Base-by-base conservation (phyloP, 257 asterid genomes). In the Anisodus tanguticus region DNA sequence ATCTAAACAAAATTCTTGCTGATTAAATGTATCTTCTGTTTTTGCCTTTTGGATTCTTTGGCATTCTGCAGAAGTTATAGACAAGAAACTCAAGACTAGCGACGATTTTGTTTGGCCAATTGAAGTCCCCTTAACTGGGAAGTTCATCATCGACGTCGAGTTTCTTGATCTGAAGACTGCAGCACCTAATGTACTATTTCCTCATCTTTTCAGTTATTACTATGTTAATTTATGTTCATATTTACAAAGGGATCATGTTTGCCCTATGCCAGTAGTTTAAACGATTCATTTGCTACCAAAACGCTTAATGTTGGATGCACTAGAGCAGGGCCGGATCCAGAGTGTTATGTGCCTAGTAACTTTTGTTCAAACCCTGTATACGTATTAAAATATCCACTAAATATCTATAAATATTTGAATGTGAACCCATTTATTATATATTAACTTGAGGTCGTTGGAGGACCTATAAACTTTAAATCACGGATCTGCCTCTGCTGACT, bases 121-220 rank as follows among this genome's bases (percentile, higher is more conserved):
- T 39, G 97, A 96, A 86, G 89, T 90, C 74, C 97, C 99, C 58
- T 85, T 92, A 37, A 91, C 97, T 0, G 98, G 99, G 49, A 96
- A 92, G 89, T 92, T 94, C 95, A 91, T 94, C 88, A 92, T 96
- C 26, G 98, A 96, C 81, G 92, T 96, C 15, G 98, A 96, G 89
- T 96, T 96, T 83, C 95, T 96, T 84, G 99, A 96, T 89, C 89
- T 96, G 47, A 96, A 96, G 89, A 88, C 90, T 58, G 86, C 92
- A 51, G 89, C 97, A 19, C 88, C 91, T 16, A 87, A 90, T 70
- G 99, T 95, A 95, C 86, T 19, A 1, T 22, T 22, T 76, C 58
- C 60, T 76, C 63, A 13, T 8, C 22, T 69, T 69, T 69, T 4
- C 54, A 15, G 13, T 39, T 69, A 69, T 69, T 69, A 69, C 77